Conservation (phyloP, 2,329 filamentous ascomycete species). For the Ophiostoma himal-ulmi region DNA sequence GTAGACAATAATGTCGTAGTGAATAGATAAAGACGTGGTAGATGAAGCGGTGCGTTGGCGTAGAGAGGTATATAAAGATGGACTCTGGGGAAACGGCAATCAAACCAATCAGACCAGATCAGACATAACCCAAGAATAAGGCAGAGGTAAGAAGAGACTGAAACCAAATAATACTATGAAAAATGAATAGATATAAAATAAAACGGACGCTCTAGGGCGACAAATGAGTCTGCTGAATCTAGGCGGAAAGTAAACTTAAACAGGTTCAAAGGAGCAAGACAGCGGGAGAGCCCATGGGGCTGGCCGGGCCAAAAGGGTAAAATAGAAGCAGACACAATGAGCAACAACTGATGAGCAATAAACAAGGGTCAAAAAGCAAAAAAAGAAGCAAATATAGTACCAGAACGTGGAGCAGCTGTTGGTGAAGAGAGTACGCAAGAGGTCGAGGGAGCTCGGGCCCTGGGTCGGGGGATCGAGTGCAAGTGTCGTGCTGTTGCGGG, state of each 20-base stretch:
- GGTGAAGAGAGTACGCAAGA: neutral
- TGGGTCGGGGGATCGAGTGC: neutral
- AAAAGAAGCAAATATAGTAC: neutral
- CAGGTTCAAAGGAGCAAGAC: conserved; percentile 9
- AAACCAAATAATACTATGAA: neutral
- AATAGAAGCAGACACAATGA: neutral
- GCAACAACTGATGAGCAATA: neutral
- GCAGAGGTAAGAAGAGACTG: neutral
- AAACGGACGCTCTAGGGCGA: neutral
- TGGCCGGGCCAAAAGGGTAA: conserved; percentile 4
- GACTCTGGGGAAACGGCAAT: neutral
- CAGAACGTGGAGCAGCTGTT: neutral
- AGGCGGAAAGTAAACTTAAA: neutral
- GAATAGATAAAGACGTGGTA: neutral
- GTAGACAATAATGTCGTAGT: neutral
- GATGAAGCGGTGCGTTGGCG: neutral
- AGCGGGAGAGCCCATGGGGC: conserved; percentile 14
- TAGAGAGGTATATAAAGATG: neutral
- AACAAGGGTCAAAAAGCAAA: neutral
- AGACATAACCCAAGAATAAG: neutral
- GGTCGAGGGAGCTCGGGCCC: neutral
- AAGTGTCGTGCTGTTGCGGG: neutral
- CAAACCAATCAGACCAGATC: neutral
- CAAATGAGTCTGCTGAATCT: neutral
- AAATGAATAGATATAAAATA: neutral